Conservation (phyloP, 2,329 filamentous ascomycete species). For the Cadophora sp. region DNA sequence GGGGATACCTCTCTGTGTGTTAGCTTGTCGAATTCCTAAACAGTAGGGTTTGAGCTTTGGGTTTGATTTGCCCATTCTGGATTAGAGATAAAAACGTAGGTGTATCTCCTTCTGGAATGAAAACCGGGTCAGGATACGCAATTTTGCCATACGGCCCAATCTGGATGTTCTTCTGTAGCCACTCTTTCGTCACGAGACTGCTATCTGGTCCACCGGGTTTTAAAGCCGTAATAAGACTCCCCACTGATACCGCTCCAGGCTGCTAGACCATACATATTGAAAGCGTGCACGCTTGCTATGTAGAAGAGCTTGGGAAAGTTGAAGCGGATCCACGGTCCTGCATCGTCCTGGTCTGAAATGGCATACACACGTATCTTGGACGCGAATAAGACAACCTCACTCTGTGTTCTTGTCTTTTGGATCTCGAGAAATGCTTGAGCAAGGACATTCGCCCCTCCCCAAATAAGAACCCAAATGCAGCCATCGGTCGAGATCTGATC, state of each 20-base stretch:
- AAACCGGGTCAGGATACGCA: constrained; percentile 54
- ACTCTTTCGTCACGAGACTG: constrained; percentile 54
- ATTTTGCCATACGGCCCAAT: constrained; percentile 52
- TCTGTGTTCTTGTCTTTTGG: neutral
- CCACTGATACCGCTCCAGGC: constrained; percentile 63
- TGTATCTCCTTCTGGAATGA: constrained; percentile 59
- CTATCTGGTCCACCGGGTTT: constrained; percentile 56
- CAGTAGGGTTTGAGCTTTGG: too few species aligned
- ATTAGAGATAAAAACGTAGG: constrained; percentile 50
- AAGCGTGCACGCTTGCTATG: constrained; percentile 61
- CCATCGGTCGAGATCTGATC: neutral
- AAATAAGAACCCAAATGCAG: neutral
- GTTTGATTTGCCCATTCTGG: constrained; percentile 52
- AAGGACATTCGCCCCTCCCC: neutral
- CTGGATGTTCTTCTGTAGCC: constrained; percentile 61
- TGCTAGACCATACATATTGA: constrained; percentile 59
- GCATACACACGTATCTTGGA: constrained; percentile 49
- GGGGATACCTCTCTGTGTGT: too few species aligned
- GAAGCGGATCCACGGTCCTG: constrained; percentile 60
- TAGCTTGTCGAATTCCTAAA: too few species aligned
- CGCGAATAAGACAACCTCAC: neutral
- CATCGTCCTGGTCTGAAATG: constrained; percentile 66
- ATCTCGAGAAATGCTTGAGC: neutral
- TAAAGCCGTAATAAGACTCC: constrained; percentile 53
- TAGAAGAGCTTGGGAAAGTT: constrained; percentile 62